Base-by-base conservation (phyloP, 208 protist species). In the Vickermania spadyakhi region DNA sequence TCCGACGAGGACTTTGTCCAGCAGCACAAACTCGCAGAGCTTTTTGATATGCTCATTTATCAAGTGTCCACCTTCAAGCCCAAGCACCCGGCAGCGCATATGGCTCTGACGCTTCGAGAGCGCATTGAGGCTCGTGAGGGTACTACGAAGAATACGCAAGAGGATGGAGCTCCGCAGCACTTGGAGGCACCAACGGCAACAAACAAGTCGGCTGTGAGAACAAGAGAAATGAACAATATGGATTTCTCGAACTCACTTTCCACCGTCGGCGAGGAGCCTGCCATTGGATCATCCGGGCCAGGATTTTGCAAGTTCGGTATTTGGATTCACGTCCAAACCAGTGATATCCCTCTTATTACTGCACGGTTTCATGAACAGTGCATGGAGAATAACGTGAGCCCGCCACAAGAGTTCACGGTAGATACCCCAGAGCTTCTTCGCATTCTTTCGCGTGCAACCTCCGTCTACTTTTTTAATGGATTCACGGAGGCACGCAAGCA, bases 21-120 rank as follows among this genome's bases (percentile, higher is more conserved):
- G 18, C 25, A 41, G 5, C 55, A 59, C 29, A 45, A 45, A 5
- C 55, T 59, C 11, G n/a, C 13, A 29, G 55, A 41, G 55, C 55
- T 59, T 7, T n/a, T 59, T 18, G 55, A 59, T 21, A 49, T 41
- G n/a, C 55, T 59, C 25, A 59, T 59, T 21, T 29, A 49, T 28
- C 25, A 59, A 21, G 55, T 59, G 4, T 14, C 55, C 23, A 41
- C 13, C 5, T 7, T 29, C 13, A 14, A 27, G 5, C 55, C 55
- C 4, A 59, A 59, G 5, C 25, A 41, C 18, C 55, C 55, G 13
- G 55, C 55, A 5, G 27, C 11, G 28, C 42, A 42, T 21, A 59
- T 59, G 55, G 55, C 55, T 7, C 5, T 49, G 11, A 18, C 42
- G 7, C 7, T 59, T 11, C 55, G 27, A 22, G 55, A 25, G 14